Conservation (phyloP, 192 early-diverging fungal species). For the Obelidium mucronatum region DNA sequence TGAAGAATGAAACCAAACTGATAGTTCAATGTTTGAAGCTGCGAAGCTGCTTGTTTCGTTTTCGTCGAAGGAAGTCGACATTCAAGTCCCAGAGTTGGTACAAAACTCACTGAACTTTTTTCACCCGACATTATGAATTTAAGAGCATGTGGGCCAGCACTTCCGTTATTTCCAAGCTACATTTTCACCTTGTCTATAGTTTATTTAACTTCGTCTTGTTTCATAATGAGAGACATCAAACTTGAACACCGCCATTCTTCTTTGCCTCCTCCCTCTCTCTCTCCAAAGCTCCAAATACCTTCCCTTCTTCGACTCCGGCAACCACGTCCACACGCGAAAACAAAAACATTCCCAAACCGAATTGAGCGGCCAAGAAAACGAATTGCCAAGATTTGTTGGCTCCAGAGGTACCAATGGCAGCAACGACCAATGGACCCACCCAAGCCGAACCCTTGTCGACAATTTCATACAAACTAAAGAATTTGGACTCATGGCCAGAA, state of each 20-base stretch:
- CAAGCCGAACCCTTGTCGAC: constrained; percentile 66
- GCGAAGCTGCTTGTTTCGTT: too few species aligned
- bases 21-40: too few species aligned
- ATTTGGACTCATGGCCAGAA: constrained; percentile 66
- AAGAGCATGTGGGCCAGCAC: too few species aligned
- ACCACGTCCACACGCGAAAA: constrained; percentile 11
- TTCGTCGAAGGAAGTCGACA: too few species aligned
- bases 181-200: too few species aligned
- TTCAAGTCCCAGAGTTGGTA: too few species aligned
- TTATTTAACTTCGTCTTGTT: too few species aligned
- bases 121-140: too few species aligned
- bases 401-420: constrained; percentile 59
- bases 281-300: background rate
- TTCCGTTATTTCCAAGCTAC: too few species aligned
- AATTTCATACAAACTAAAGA: constrained; percentile 72
- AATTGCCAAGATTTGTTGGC: constrained; percentile 64
- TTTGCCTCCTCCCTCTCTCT: background rate
- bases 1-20: too few species aligned
- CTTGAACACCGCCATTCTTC: background rate
- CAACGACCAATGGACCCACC: constrained; percentile 76
- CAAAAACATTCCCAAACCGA: background rate
- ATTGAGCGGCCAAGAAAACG: constrained; percentile 49
- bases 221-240: too few species aligned
- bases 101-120: too few species aligned
- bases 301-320: constrained; percentile 5